phyloP scores from a whole-genome alignment of 2,329 filamentous ascomycete species.

The Alternaria alternata region DNA sequence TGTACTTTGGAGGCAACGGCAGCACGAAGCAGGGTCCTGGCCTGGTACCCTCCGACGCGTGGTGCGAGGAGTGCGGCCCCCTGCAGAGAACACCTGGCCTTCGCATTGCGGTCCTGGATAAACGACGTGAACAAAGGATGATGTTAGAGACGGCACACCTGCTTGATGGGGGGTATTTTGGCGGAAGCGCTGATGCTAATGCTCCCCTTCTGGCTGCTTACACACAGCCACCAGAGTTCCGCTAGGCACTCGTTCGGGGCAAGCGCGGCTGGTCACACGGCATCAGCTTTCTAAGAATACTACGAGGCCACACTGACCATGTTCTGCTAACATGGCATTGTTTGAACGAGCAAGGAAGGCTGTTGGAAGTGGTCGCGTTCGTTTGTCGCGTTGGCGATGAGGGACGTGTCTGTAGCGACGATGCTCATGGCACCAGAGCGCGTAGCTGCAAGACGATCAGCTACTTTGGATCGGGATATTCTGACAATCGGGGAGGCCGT shows the following conservation, averaged over 20 bases:
- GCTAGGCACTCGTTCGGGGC: conserved; percentile 30
- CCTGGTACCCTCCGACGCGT: neutral
- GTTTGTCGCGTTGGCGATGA: conserved; percentile 1
- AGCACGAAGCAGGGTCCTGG: conserved; percentile 10
- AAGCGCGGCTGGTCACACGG: conserved; percentile 38
- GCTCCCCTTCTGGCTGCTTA: conserved; percentile 38
- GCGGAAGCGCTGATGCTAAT: conserved; percentile 27
- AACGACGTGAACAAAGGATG: conserved; percentile 4
- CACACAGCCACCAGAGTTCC: conserved; percentile 47
- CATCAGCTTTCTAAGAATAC: conserved; percentile 51
- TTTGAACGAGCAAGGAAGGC: conserved; percentile 20
- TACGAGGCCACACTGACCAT: conserved; percentile 22
- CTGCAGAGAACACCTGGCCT: neutral
- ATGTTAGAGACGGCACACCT: neutral
- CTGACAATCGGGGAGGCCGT: neutral
- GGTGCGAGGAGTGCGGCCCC: neutral
- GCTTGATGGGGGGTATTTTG: conserved; percentile 24
- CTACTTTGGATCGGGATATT: neutral
- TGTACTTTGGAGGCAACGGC: neutral
- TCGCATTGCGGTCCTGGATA: conserved; percentile 6
- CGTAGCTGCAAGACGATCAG: neutral
- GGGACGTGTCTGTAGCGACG: neutral
- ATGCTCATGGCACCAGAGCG: neutral
- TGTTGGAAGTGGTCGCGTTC: neutral
- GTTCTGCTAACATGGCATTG: conserved; percentile 20